Evolutionary conservation across 208 protist species (phyloP), one percentile per base, ranked within the genome.

Genomic region (Trypanosoma grayi): DNA sequence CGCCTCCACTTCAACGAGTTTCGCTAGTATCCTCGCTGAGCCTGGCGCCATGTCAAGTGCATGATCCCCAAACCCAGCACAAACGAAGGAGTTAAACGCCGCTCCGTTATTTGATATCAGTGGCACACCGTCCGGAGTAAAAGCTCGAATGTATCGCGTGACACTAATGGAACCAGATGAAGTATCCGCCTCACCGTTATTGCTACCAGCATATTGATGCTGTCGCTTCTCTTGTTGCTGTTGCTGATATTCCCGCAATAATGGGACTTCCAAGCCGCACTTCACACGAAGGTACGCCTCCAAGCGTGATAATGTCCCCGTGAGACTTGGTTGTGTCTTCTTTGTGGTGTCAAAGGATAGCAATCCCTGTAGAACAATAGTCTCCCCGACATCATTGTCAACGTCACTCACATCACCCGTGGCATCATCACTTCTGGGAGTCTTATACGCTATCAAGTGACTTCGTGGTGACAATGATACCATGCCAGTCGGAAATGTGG

Each of bases 11-110:
- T 87, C 71, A 34, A 95, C 74, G 11, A 95, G 67, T 68, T 88
- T 82, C n/a, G 73, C 68, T 2, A 95, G 55, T 34, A 93, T 77
- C 37, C 81, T 81, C 3, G 85, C 84, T 11, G 89, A 72, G 24
- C 81, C 89, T 0, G 85, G 85, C 0, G 83, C 89, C 33, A 92
- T 84, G 62, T 93, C 85, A 39, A 77, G 54, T 8, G 76, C 81
- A 60, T 92, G 83, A 68, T 95, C 85, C 24, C 89, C 89, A 61
- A 95, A 93, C 27, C 83, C 89, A 50, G 77, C 60, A 68, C 89
- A 95, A 11, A 93, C 83, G 61, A 92, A 95, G 25, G 68, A 79
- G 68, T 95, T 95, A 71, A 87, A 90, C 33, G 81, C 47, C 3
- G 76, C 77, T 6, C 89, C 89, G 47, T 72, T 81, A 66, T 83